Conservation (phyloP, 169 alveolate genomes). For the Plasmodium gaboni region DNA sequence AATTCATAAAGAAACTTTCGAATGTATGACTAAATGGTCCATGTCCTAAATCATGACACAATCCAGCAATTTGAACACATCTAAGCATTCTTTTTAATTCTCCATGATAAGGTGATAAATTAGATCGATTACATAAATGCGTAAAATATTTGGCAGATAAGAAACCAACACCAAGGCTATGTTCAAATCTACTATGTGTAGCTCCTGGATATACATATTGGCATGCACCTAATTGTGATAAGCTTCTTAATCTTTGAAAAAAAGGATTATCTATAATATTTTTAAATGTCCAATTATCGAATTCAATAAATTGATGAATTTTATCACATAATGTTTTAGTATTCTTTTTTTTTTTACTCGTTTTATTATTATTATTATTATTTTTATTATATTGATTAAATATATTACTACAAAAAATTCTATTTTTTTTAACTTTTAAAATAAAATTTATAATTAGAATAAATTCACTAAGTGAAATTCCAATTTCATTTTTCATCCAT, state of each 20-base stretch:
- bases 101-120: constrained; percentile 46
- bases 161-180: constrained; percentile 91
- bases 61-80: constrained; percentile 91
- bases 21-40: constrained; percentile 94
- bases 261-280: constrained; percentile 89
- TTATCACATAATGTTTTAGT: constrained; percentile 71
- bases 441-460: constrained; percentile 26
- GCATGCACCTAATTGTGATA: constrained; percentile 89
- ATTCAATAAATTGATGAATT: constrained; percentile 79
- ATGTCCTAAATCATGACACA: constrained; percentile 95
- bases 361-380: constrained; percentile 8
- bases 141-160: constrained; percentile 86
- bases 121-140: constrained; percentile 74
- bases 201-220: constrained; percentile 92
- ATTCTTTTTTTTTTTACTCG: constrained; percentile 14
- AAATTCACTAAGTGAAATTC: constrained; percentile 55
- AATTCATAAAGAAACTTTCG: constrained; percentile 81
- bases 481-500: constrained; percentile 46
- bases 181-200: constrained; percentile 92
- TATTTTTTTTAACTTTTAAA: constrained; percentile 48
- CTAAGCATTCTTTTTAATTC: constrained; percentile 78
- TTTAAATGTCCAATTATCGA: constrained; percentile 80
- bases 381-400: constrained; percentile 27
- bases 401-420: constrained; percentile 65
- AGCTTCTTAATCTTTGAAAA: constrained; percentile 90